Conservation (phyloP, 176 grass and related monocot genomes). For the Tillandsia leiboldiana region DNA sequence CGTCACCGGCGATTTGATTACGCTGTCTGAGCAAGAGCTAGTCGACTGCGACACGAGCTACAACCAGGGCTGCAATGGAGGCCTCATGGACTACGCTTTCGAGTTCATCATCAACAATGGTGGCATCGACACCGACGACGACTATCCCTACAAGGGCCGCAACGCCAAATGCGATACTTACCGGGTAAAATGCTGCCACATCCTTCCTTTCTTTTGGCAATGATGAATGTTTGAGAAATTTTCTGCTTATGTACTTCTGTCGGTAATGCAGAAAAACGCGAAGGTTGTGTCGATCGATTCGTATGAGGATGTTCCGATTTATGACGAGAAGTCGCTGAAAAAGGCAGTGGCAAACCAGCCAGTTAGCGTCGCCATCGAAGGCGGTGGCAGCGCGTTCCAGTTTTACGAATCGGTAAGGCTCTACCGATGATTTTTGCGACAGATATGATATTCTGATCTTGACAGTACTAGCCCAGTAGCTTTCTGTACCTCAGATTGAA, state of each 20-base stretch:
- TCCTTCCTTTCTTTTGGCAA: background rate
- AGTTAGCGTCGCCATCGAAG: conserved; percentile 76
- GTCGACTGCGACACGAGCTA: conserved; percentile 41
- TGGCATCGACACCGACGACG: conserved; percentile 33
- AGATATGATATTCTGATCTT: background rate
- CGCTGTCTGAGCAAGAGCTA: conserved; percentile 47
- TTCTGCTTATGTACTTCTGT: conserved; percentile 7
- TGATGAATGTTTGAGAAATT: background rate
- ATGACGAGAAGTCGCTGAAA: conserved; percentile 51
- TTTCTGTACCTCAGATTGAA: background rate
- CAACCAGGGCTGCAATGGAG: conserved; percentile 47
- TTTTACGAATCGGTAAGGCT: conserved; percentile 56
- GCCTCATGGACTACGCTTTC: conserved; percentile 44
- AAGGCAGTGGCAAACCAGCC: conserved; percentile 76
- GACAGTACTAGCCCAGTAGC: background rate
- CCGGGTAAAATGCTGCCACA: conserved; percentile 9
- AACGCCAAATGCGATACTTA: conserved; percentile 17
- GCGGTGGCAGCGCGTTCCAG: conserved; percentile 55
- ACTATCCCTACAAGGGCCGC: conserved; percentile 33
- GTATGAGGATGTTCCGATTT: conserved; percentile 60
- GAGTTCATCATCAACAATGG: conserved; percentile 34
- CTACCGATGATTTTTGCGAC: background rate
- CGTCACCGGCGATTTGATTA: conserved; percentile 27
- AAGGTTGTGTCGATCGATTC: conserved; percentile 62
- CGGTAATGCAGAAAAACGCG: conserved; percentile 51